Evolutionary conservation across 1,284 basidiomycete genomes (phyloP).

Genomic region (Austroboletus niveus): DNA sequence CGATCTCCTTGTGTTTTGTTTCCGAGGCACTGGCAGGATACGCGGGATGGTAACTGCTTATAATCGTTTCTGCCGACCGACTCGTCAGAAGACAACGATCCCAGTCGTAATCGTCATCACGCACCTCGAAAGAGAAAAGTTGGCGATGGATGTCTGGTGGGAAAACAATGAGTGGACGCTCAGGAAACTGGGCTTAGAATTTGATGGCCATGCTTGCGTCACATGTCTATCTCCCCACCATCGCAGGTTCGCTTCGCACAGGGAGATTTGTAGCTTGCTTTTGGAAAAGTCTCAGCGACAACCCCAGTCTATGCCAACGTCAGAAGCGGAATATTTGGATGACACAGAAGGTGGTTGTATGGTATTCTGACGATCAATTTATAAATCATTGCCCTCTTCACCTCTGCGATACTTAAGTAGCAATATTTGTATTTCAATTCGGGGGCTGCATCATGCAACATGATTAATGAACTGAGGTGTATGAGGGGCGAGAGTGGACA

Average conservation of each 20-base stretch:
- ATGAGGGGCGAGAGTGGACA: too few species aligned
- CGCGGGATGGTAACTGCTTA: slow-evolving; percentile 15
- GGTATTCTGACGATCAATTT: slow-evolving; percentile 13
- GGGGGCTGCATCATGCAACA: too few species aligned
- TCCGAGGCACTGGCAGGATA: slow-evolving; percentile 14
- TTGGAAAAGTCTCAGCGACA: slow-evolving; percentile 4
- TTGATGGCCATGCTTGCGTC: slow-evolving; percentile 27
- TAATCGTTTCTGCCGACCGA: slow-evolving; percentile 14
- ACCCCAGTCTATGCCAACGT: background rate
- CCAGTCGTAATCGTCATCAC: slow-evolving; percentile 32
- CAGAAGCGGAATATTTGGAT: slow-evolving; percentile 10
- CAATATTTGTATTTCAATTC: too few species aligned
- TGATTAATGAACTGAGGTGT: too few species aligned
- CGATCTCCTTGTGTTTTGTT: slow-evolving; percentile 23
- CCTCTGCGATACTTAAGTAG: too few species aligned
- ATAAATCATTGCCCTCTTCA: too few species aligned
- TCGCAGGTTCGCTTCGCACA: slow-evolving; percentile 17
- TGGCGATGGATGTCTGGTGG: slow-evolving; percentile 35
- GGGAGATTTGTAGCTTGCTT: slow-evolving; percentile 15
- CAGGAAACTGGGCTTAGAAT: slow-evolving; percentile 11
- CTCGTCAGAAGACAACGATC: slow-evolving; percentile 11
- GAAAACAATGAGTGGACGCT: slow-evolving; percentile 20
- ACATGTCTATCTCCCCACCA: slow-evolving; percentile 20
- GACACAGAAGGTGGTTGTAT: slow-evolving; percentile 5
- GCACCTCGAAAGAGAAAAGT: slow-evolving; percentile 23